These are phyloP conservation scores for Deakozyma indianensis DNA, from an alignment of 805 yeast genomes.

Conservation along the genomic window DNA sequence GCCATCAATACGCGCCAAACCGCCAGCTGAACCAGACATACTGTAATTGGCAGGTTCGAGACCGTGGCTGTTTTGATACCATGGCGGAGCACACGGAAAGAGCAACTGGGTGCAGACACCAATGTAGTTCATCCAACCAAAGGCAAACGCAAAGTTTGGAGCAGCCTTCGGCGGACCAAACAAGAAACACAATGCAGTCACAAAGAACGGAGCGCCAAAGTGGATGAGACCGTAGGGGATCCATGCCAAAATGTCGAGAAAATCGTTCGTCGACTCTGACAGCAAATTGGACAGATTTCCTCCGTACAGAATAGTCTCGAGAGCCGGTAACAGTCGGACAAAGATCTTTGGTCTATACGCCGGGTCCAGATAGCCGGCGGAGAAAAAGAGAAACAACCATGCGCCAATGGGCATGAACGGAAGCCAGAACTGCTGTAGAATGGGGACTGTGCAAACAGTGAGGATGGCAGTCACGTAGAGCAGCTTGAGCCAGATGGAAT, in stretches of 20 bases:
- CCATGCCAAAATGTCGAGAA: constrained; percentile 83
- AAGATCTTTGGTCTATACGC: constrained; percentile 74
- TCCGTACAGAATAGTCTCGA: constrained; percentile 85
- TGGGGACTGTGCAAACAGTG: constrained; percentile 46
- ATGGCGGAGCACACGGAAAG: constrained; percentile 94
- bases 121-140: constrained; percentile 82
- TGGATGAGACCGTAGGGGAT: constrained; percentile 87
- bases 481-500: constrained; percentile 18
- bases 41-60: constrained; percentile 79
- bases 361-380: constrained; percentile 59
- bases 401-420: constrained; percentile 71
- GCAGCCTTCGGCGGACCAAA: constrained; percentile 87
- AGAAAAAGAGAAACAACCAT: constrained; percentile 75
- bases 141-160: constrained; percentile 77
- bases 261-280: constrained; percentile 52
- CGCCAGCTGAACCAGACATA: constrained; percentile 94
- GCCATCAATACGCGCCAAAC: constrained; percentile 73
- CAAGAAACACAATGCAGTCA: constrained; percentile 60
- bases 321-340: constrained; percentile 77
- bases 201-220: constrained; percentile 80
- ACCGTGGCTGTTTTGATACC: constrained; percentile 82
- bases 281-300: constrained; percentile 75
- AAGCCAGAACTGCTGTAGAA: constrained; percentile 71
- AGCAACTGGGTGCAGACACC: constrained; percentile 75
- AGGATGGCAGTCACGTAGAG: constrained; percentile 29